Conservation (phyloP, 345 rosid species). For the Reutealis trisperma region DNA sequence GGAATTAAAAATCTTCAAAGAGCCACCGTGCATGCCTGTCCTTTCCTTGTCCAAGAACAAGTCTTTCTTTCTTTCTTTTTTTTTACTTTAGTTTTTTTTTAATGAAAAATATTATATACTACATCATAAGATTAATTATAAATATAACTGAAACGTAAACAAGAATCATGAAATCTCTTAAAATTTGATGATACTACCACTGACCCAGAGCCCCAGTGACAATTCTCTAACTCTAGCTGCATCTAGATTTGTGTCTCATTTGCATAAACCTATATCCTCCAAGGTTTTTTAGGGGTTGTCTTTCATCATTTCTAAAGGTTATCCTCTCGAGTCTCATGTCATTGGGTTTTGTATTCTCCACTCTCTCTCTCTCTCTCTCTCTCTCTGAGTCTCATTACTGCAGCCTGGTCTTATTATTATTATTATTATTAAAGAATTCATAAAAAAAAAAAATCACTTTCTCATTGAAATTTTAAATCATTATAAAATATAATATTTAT, state of each 20-base stretch:
- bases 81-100: no score
- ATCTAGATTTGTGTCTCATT: conserved; percentile 12
- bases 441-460: no score
- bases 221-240: neutral
- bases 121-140: no score
- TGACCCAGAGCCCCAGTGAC: no score
- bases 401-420: conserved; percentile 6
- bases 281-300: conserved; percentile 4
- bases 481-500: no score
- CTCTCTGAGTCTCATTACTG: no score
- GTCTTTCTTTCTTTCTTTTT: neutral
- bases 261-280: conserved; percentile 12
- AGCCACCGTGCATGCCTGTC: conserved; percentile 33
- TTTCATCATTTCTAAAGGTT: conserved; percentile 14
- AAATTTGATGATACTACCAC: no score
- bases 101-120: no score
- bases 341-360: conserved; percentile 15
- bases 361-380: neutral
- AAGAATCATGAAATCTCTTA: no score
- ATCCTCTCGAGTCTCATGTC: neutral
- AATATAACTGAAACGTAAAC: no score
- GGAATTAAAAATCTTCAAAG: conserved; percentile 11
- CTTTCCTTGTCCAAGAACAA: conserved; percentile 15
- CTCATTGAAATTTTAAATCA: no score
- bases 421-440: no score